Evolutionary conservation across 345 rosid genomes (phyloP).

Genomic region (Euphorbia lathyris): DNA sequence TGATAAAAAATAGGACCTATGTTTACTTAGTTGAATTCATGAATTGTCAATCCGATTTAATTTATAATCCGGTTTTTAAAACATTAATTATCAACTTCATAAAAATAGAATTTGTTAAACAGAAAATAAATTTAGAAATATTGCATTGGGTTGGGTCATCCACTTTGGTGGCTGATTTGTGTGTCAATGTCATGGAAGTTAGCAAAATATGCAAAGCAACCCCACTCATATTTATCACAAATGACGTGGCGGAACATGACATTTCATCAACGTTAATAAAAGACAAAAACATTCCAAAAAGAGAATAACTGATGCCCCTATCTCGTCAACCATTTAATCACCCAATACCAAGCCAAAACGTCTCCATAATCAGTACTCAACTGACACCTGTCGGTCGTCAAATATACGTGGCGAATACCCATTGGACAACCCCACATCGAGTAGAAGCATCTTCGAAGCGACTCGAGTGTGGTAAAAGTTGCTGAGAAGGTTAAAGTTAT

Average conservation of each 20-base stretch:
- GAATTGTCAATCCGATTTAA: too few species aligned
- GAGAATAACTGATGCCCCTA: neutral
- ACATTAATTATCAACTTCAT: too few species aligned
- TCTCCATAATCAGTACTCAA: neutral
- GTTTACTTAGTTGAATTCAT: too few species aligned
- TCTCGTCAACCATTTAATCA: neutral
- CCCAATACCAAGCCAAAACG: slow-evolving; percentile 11
- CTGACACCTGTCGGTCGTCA: slow-evolving; percentile 20
- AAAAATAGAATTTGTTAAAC: too few species aligned
- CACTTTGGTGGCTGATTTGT: too few species aligned
- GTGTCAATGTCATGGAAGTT: neutral
- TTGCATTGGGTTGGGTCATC: too few species aligned
- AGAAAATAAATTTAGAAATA: too few species aligned
- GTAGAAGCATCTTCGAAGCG: slow-evolving; percentile 21
- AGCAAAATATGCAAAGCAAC: slow-evolving; percentile 1
- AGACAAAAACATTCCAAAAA: slow-evolving; percentile 17
- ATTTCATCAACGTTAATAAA: neutral
- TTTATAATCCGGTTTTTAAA: too few species aligned
- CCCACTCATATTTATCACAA: neutral
- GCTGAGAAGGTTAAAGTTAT: slow-evolving; percentile 3
- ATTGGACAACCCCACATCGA: slow-evolving; percentile 17
- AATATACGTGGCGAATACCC: slow-evolving; percentile 6
- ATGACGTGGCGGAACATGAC: slow-evolving; percentile 2
- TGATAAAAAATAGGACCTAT: too few species aligned
- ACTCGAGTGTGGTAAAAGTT: neutral